Evolutionary conservation across 495 filamentous ascomycete genomes (phyloP), one percentile per base, ranked within the genome.

Genomic region (Podospora pseudocomata): DNA sequence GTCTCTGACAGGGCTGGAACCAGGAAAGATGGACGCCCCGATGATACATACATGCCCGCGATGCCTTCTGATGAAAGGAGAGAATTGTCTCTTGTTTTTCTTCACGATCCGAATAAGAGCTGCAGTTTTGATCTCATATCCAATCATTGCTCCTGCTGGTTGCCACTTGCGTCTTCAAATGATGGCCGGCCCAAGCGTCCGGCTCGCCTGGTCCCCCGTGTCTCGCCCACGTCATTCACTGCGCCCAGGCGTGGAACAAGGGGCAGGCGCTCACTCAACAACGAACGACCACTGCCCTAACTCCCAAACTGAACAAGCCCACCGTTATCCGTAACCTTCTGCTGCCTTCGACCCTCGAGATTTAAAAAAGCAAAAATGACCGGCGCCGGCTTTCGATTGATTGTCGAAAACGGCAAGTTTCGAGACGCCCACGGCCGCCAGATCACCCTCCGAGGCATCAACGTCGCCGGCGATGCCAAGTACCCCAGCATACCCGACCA

Each of bases 321-420:
- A 11, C 9, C 39, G 39, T 49, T 16, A 11, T 49, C 2, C 13
- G 9, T 49, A 16, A 16, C 15, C 9, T 6, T 49, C 9, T 49
- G 7, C 9, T 49, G 39, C 39, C 7, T 49, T 49, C 11, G 6
- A 5, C 3, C 0, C 34, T 39, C 34, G 34, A 39, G 34, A 6
- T 39, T 23, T 1, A 23, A 23, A 49, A 49, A 16, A 16, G 13
- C 15, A 53, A 75, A 49, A 60, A 86, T 87, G 84, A 69, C 79
- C 54, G 74, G 78, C 30, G 70, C 79, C 54, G 74, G 78, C 30
- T 76, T 87, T 19, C 82, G 84, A 23, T 83, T 99, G 27, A 88
- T 84, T 16, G 91, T 99, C 71, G 92, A 97, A 66, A 90, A 94
- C 64, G 86, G 86, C 72, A 86, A 86, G 34, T 97, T 99, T 79